Percentiles rank a stretch among this genome's conserved stretches.
Evolutionary conservation across 305 asterid genomes (phyloP).

Genomic region (Fraxinus latifolia): DNA sequence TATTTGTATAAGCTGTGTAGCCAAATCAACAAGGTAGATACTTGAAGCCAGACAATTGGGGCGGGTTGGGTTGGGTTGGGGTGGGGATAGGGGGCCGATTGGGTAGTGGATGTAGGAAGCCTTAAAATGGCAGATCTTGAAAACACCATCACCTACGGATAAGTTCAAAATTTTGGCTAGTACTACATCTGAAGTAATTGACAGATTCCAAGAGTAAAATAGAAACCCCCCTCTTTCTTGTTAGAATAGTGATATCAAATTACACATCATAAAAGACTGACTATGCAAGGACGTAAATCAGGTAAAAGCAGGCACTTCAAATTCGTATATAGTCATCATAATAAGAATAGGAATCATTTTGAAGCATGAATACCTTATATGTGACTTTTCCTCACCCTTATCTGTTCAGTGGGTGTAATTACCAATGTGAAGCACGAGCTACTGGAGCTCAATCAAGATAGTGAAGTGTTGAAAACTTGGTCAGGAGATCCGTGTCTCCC

Average conservation of each 20-base stretch:
- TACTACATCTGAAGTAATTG: neutral
- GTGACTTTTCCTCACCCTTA: constrained; percentile 6
- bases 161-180: neutral
- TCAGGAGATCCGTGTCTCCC: constrained; percentile 75
- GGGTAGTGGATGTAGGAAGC: neutral
- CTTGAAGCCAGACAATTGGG: neutral
- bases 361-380: neutral
- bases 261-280: neutral
- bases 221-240: neutral
- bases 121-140: neutral
- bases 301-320: neutral
- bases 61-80: neutral
- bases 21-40: neutral
- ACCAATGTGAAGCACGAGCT: constrained; percentile 54
- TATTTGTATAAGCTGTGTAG: neutral
- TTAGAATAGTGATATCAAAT: neutral
- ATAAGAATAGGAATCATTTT: neutral
- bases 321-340: neutral
- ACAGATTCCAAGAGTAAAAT: neutral
- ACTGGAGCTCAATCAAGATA: constrained; percentile 44
- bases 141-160: neutral
- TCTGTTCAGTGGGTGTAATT: constrained; percentile 42
- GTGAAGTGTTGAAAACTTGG: constrained; percentile 49
- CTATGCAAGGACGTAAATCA: constrained; percentile 20
- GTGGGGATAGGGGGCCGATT: neutral